These are phyloP conservation scores for Furculomyces boomerangus DNA, from an alignment of 371 early-diverging fungal species.

Conservation along the genomic window DNA sequence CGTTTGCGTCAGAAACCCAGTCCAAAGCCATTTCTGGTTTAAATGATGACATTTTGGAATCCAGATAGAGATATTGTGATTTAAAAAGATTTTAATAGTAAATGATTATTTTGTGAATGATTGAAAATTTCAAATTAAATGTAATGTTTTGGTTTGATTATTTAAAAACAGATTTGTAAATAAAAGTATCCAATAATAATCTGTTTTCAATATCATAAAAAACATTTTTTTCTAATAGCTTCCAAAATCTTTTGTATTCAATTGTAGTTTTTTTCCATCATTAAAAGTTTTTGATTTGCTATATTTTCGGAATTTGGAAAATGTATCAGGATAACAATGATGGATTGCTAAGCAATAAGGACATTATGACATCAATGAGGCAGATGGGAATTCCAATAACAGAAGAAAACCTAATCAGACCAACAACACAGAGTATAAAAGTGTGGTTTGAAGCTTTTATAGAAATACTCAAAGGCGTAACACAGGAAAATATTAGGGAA, in stretches of 20 bases:
- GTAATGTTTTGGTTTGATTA: too few relatives aligned
- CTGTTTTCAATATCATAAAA: too few relatives aligned
- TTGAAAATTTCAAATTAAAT: too few relatives aligned
- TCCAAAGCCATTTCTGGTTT: conserved; percentile 16
- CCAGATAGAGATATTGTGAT: neutral
- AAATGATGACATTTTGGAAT: neutral
- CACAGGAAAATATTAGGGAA: conserved; percentile 23
- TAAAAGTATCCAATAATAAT: too few relatives aligned
- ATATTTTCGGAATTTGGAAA: neutral
- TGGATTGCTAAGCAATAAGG: conserved; percentile 26
- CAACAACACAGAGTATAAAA: conserved; percentile 30
- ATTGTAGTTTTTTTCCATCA: too few relatives aligned
- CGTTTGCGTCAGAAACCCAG: conserved; percentile 20
- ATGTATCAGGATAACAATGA: neutral
- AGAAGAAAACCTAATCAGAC: conserved; percentile 42
- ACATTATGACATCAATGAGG: conserved; percentile 37
- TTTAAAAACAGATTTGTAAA: too few relatives aligned
- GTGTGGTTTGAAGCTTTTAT: conserved; percentile 36
- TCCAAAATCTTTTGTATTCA: too few relatives aligned
- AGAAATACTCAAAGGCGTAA: conserved; percentile 34
- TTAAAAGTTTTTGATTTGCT: neutral
- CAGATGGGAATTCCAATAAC: conserved; percentile 38
- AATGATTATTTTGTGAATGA: neutral
- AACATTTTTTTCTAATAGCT: too few relatives aligned
- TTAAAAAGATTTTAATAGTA: neutral